Conservation (phyloP, 805 yeast genomes). For the Blastobotrys americana region DNA sequence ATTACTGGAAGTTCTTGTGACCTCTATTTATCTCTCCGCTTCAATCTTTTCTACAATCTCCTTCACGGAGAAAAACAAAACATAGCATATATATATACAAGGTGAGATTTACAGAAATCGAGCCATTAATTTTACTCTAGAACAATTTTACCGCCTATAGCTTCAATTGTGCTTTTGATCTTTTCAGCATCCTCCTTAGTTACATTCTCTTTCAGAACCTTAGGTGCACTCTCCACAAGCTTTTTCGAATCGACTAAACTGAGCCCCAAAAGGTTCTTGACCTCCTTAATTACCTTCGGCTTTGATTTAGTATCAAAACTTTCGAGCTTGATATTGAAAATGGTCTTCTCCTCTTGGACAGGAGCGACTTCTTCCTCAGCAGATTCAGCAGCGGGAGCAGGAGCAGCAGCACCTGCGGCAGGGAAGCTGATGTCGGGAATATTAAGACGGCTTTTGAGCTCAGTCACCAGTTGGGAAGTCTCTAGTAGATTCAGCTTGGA, state of each 20-base stretch:
- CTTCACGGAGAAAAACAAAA: not conserved
- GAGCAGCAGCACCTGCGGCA: conserved; percentile 53
- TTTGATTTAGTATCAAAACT: conserved; percentile 90
- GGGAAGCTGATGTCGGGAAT: conserved; percentile 92
- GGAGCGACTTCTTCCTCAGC: conserved; percentile 71
- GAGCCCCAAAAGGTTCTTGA: conserved; percentile 81
- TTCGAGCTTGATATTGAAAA: conserved; percentile 86
- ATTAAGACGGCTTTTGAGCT: conserved; percentile 63
- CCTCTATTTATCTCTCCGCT: no score
- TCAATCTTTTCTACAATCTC: no score
- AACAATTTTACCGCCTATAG: conserved; percentile 85
- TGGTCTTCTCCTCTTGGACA: conserved; percentile 87
- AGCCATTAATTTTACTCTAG: conserved; percentile 52
- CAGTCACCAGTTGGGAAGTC: conserved; percentile 79
- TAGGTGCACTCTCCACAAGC: conserved; percentile 97
- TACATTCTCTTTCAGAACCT: conserved; percentile 87
- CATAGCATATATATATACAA: not conserved
- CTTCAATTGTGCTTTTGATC: conserved; percentile 87
- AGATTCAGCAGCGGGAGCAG: conserved; percentile 56
- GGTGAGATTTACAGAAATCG: not conserved
- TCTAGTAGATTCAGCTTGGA: conserved; percentile 86
- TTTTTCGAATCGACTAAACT: conserved; percentile 96
- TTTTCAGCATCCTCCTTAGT: conserved; percentile 98
- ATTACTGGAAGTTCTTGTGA: no score
- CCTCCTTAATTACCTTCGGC: conserved; percentile 97